Evolutionary conservation across 305 asterid species (phyloP).

Genomic region (Fraxinus sp.): DNA sequence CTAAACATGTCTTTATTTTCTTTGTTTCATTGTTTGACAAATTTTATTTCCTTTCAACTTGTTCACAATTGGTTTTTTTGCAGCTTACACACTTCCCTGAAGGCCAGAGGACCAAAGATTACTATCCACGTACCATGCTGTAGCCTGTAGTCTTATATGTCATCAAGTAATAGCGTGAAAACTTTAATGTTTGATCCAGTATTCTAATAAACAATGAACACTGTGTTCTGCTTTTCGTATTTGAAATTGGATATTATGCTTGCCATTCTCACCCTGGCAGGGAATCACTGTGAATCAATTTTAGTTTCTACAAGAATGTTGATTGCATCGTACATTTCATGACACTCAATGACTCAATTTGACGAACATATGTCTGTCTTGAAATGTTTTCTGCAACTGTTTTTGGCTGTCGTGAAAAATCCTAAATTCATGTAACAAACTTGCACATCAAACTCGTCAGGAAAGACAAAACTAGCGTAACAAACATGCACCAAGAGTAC

Average conservation of each 20-base stretch:
- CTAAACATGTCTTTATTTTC: not conserved
- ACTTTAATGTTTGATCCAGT: not conserved
- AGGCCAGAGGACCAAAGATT: not conserved
- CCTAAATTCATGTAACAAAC: not conserved
- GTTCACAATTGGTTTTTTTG: not conserved
- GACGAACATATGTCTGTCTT: not conserved
- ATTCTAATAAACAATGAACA: not conserved
- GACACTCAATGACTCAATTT: not conserved
- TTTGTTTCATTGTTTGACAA: not conserved
- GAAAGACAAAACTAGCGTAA: not conserved
- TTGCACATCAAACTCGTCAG: not conserved
- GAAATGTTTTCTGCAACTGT: not conserved
- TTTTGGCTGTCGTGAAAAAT: not conserved
- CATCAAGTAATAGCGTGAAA: not conserved
- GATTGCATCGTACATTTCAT: not conserved
- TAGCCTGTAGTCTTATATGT: not conserved
- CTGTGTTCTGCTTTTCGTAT: not conserved
- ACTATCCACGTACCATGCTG: not conserved
- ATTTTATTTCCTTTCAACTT: not conserved
- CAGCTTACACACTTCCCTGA: slow-evolving; percentile 52
- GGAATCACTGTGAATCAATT: not conserved
- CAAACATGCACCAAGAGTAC: not conserved
- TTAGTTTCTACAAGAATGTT: no score
- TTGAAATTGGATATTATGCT: not conserved
- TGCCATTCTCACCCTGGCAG: not conserved